Conservation (phyloP, 2,329 filamentous ascomycete genomes). For the Mycosphaerella sp. region DNA sequence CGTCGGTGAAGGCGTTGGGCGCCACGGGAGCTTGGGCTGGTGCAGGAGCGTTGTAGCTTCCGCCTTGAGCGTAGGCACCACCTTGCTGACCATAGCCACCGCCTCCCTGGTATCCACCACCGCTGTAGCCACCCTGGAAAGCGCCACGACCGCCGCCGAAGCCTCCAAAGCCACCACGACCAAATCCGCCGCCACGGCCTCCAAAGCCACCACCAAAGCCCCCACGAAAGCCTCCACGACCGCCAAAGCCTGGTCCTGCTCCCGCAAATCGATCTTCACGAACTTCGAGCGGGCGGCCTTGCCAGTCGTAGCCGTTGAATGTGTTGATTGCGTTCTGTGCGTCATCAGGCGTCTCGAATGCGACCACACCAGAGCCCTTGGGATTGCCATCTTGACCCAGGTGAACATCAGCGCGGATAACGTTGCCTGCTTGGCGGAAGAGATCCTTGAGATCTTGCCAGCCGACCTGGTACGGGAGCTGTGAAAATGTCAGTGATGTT, state of each 20-base stretch:
- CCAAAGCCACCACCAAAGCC: slow-evolving; percentile 37
- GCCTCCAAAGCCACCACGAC: slow-evolving; percentile 52
- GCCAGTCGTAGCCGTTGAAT: slow-evolving; percentile 99
- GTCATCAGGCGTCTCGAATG: slow-evolving; percentile 91
- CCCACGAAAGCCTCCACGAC: slow-evolving; percentile 35
- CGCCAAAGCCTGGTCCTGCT: slow-evolving; percentile 39
- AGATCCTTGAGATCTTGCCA: slow-evolving; percentile 99
- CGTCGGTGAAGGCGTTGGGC: slow-evolving; percentile 92
- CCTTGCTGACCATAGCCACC: slow-evolving; percentile 52
- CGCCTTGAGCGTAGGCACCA: slow-evolving; percentile 40
- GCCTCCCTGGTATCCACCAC: slow-evolving; percentile 50
- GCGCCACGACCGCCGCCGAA: slow-evolving; percentile 54
- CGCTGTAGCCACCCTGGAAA: slow-evolving; percentile 38
- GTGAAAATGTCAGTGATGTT: slow-evolving; percentile 29
- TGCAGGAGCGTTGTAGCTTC: slow-evolving; percentile 33
- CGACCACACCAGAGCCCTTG: slow-evolving; percentile 95
- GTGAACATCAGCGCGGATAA: slow-evolving; percentile 94
- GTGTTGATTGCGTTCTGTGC: slow-evolving; percentile 93
- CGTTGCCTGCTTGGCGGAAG: slow-evolving; percentile 89
- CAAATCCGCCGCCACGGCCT: slow-evolving; percentile 44
- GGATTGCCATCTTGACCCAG: slow-evolving; percentile 83
- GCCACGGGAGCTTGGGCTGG: slow-evolving; percentile 42
- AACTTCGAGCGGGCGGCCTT: slow-evolving; percentile 86
- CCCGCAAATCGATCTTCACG: slow-evolving; percentile 92
- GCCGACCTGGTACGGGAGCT: slow-evolving; percentile 96